phyloP scores from a whole-genome alignment of 2,329 filamentous ascomycete species.

The Furcasterigmium furcatum region DNA sequence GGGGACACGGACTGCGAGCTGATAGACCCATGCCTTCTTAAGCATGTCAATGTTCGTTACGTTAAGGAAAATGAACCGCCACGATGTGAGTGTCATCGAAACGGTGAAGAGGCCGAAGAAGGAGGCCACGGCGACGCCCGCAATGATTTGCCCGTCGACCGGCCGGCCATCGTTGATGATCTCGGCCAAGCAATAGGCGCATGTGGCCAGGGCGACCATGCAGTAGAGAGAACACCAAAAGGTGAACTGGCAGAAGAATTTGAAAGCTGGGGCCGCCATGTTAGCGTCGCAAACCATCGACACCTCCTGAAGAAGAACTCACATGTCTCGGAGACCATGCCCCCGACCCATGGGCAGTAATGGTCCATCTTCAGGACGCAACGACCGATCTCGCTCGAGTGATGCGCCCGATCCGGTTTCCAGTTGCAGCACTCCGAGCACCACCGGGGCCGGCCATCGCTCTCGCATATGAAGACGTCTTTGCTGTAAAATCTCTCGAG shows the following conservation, averaged over 20 bases:
- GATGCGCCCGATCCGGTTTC: conserved; percentile 86
- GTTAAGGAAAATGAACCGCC: conserved; percentile 69
- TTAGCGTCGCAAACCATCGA: conserved; percentile 1
- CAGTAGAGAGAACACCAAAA: conserved; percentile 70
- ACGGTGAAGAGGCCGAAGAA: conserved; percentile 80
- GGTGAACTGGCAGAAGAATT: conserved; percentile 89
- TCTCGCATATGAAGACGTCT: conserved; percentile 80
- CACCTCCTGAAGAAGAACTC: conserved; percentile 21
- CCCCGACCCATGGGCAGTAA: conserved; percentile 95
- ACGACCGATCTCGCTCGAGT: conserved; percentile 76
- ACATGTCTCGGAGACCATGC: conserved; percentile 81
- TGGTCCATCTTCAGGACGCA: conserved; percentile 93
- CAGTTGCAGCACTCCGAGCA: conserved; percentile 81
- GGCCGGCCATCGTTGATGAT: conserved; percentile 36
- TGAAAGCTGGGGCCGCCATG: conserved; percentile 55
- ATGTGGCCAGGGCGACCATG: conserved; percentile 57
- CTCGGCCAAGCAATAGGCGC: conserved; percentile 61
- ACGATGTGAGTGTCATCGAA: conserved; percentile 72
- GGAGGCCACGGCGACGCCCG: conserved; percentile 60
- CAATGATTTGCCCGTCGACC: conserved; percentile 60
- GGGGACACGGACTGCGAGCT: conserved; percentile 72
- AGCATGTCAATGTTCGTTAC: conserved; percentile 83
- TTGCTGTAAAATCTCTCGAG: conserved; percentile 77
- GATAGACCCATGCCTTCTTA: conserved; percentile 58
- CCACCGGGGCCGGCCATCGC: conserved; percentile 81